Base-by-base conservation (phyloP, 768 basidiomycete species). In the Serendipita sp. region DNA sequence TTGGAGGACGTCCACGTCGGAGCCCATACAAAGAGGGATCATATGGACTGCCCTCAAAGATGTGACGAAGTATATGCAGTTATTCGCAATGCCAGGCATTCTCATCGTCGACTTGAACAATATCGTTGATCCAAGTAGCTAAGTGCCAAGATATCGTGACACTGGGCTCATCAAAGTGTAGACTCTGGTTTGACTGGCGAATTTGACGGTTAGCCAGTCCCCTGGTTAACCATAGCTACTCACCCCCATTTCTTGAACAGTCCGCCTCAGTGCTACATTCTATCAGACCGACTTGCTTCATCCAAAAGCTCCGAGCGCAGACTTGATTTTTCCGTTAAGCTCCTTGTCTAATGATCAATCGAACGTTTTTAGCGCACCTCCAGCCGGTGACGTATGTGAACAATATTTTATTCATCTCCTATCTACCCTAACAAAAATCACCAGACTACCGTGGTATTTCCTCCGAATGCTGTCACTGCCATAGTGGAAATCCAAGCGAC, bases 31-130 rank as follows among this genome's bases (percentile, higher is more conserved):
- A 14, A 76, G 80, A 53, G 88, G 87, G 11, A 88, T 89, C 64
- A 82, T 87, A 56, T 89, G 86, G 87, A 87, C 86, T 0, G 83
- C 79, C 62, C 70, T 82, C 66, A 89, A 89, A 69, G 88, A 90
- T 66, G 85, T 85, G 26, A 84, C 86, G 4, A 81, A 81, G 24
- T 90, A 83, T 64, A 79, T 77, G 2, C 85, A 86, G 1, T 77
- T 90, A 42, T 90, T 90, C 68, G 74, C 81, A 1, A 78, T 82
- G 65, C 73, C 81, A 0, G 86, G 88, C 4, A 78, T 79, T 0
- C 83, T 90, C 67, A 84, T 89, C 61, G 72, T 90, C 11, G 81
- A 88, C 70, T 74, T 90, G 42, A 81, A 90, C 72, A 90, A 89
- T 69, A 48, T 87, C 42, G 71, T 88, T 31, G 72, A 82, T 66